Evolutionary conservation across 805 yeast genomes (phyloP), one percentile per base, ranked within the genome.

Genomic region (Starmerella sp.): DNA sequence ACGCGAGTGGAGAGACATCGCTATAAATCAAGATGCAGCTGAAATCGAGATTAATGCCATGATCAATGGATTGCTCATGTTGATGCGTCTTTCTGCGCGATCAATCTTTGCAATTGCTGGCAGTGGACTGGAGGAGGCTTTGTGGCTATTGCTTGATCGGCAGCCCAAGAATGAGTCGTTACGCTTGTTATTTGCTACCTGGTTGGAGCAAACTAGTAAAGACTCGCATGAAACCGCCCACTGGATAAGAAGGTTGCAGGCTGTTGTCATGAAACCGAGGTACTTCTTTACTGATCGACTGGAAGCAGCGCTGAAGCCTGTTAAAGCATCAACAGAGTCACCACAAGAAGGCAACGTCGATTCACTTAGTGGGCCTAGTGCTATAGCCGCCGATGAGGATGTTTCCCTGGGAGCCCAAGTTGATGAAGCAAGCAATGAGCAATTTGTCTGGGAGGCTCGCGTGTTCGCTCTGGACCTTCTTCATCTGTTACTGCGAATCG

Each of bases 231-330:
- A n/a, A 8, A 36, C 51, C 1, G 15, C 46, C 14, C 17, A 11
- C 48, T 85, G 93, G 93, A 78, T 85, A 55, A 65, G 71, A 1
- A 76, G 79, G 36, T 69, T 84, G 44, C 78, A 75, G 53, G 70
- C 47, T 6, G 61, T 63, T 2, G 74, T 14, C 65, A 83, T 54
- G 61, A 56, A 57, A 54, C 64, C 62, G 38, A 62, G 59, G 41
- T 41, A 42, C 37, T 45, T 52, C 46, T 53, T 60, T 48, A 17
- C 52, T 13, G 32, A 49, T 28, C 10, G 55, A 6, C 36, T 51
- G 13, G 39, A 47, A 22, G 10, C 31, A 15, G 47, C 36, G 9
- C 9, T 43, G 15, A 48, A 46, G 29, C 53, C 45, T 9, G 28
- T 15, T 35, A 31, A 11, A 15, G 43, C 10, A 17, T 4, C 14